Percentiles rank a stretch among this genome's conserved stretches.
These are phyloP conservation scores for Pythium dissotocum DNA, from an alignment of 352 stramenopile genomes.

Conservation along the genomic window DNA sequence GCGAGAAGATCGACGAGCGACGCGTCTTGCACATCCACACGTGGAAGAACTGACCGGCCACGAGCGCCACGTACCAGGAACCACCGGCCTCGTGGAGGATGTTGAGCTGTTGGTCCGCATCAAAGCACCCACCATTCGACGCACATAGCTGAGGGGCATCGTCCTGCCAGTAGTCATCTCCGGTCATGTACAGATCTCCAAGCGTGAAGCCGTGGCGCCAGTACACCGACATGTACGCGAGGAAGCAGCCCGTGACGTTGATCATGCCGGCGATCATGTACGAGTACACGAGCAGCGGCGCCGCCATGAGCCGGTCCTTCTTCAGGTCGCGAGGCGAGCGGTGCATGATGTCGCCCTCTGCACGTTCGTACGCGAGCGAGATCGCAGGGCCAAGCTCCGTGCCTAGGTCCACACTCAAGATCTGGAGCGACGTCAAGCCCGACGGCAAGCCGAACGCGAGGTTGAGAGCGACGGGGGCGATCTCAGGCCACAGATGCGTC, in stretches of 20 bases:
- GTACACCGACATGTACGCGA: constrained; percentile 37
- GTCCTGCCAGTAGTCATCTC: constrained; percentile 33
- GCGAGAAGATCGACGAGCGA: constrained; percentile 61
- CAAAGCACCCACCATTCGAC: constrained; percentile 34
- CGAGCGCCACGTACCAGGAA: constrained; percentile 70
- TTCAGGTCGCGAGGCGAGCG: constrained; percentile 62
- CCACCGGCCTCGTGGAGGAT: constrained; percentile 60
- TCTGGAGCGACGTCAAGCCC: constrained; percentile 86
- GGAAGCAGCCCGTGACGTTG: constrained; percentile 52
- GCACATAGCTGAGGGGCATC: constrained; percentile 31
- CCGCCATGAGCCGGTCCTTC: constrained; percentile 77
- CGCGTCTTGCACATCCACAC: constrained; percentile 87
- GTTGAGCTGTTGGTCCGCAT: constrained; percentile 44
- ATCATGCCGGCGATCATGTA: constrained; percentile 87
- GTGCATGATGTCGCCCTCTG: constrained; percentile 82
- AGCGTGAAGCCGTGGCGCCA: constrained; percentile 44
- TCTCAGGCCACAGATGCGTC: constrained; percentile 84
- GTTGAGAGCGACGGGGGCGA: constrained; percentile 60
- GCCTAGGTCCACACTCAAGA: constrained; percentile 87
- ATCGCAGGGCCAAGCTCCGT: constrained; percentile 90
- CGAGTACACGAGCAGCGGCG: constrained; percentile 75
- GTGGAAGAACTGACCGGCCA: constrained; percentile 83
- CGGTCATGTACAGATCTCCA: constrained; percentile 40
- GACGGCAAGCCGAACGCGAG: constrained; percentile 82
- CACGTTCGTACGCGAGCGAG: constrained; percentile 85